Percentiles rank a stretch among this genome's conserved stretches.
phyloP scores from a whole-genome alignment of 1,284 basidiomycete species.

The Microbotryum lychnidis-dioicae region DNA sequence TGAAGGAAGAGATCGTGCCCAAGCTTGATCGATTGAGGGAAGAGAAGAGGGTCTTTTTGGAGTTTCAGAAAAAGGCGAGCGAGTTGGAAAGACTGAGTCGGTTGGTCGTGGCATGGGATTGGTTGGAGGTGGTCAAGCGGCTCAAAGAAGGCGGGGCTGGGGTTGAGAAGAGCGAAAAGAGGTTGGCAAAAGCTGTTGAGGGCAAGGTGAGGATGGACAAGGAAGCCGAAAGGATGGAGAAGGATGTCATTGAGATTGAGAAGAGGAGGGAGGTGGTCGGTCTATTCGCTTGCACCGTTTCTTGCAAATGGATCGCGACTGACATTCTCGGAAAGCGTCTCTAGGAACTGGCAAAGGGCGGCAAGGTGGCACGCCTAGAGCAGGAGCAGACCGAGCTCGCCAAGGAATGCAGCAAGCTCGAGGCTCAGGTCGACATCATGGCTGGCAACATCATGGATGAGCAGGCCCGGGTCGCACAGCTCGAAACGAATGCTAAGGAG shows the following conservation, averaged over 20 bases:
- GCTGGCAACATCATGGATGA: conserved; percentile 72
- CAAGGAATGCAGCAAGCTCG: conserved; percentile 76
- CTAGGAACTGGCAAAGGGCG: conserved; percentile 57
- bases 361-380: conserved; percentile 68
- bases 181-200: conserved; percentile 44
- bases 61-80: conserved; percentile 79
- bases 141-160: conserved; percentile 44
- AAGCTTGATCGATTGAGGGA: conserved; percentile 84
- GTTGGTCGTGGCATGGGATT: conserved; percentile 81
- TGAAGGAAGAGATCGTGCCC: conserved; percentile 86
- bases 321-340: conserved; percentile 7
- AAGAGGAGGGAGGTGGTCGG: conserved; percentile 50
- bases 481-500: conserved; percentile 55
- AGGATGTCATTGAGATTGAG: conserved; percentile 58
- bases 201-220: conserved; percentile 33
- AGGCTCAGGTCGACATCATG: conserved; percentile 80
- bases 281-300: not conserved
- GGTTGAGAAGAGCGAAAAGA: conserved; percentile 45
- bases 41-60: conserved; percentile 83
- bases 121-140: conserved; percentile 50
- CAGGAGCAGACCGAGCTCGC: conserved; percentile 70
- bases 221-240: conserved; percentile 44
- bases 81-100: conserved; percentile 86
- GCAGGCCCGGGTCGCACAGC: conserved; percentile 52
- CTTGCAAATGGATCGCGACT: conserved; percentile 7